phyloP scores from a whole-genome alignment of 495 filamentous ascomycete genomes.

The Cenococcum geophilum region DNA sequence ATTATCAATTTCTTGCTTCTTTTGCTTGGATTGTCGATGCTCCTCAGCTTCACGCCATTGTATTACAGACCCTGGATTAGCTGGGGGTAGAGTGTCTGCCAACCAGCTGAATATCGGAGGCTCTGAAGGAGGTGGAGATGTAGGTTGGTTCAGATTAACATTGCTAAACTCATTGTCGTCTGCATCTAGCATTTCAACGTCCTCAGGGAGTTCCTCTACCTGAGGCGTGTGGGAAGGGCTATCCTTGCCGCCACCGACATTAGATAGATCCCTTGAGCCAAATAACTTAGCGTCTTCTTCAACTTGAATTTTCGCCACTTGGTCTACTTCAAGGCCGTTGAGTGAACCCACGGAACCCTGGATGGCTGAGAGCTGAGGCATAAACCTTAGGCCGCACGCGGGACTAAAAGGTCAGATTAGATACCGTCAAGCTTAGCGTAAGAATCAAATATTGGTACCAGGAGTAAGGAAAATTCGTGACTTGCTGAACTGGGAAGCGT shows the following conservation, averaged over 20 bases:
- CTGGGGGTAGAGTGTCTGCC: conserved; percentile 2
- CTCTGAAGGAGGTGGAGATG: not conserved
- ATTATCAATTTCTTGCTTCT: not conserved
- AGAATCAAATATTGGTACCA: too few species aligned
- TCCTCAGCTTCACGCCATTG: not conserved
- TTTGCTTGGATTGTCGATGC: not conserved
- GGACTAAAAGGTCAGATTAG: too few species aligned
- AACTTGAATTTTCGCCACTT: not conserved
- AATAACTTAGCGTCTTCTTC: not conserved
- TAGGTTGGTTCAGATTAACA: not conserved
- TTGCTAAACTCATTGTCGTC: not conserved
- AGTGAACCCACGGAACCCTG: not conserved
- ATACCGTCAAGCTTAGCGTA: too few species aligned
- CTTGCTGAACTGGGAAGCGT: too few species aligned
- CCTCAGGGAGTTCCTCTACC: too few species aligned
- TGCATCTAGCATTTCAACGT: too few species aligned
- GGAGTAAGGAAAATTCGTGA: too few species aligned
- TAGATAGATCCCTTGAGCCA: too few species aligned
- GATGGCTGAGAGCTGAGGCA: not conserved
- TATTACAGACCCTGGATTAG: not conserved
- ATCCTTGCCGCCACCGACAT: too few species aligned
- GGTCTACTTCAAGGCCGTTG: not conserved
- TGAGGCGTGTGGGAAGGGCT: too few species aligned
- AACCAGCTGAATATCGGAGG: conserved; percentile 11
- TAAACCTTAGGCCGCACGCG: not conserved